Evolutionary conservation across 352 stramenopile genomes (phyloP), one percentile per base, ranked within the genome.

Genomic region (Pythium periplocum): DNA sequence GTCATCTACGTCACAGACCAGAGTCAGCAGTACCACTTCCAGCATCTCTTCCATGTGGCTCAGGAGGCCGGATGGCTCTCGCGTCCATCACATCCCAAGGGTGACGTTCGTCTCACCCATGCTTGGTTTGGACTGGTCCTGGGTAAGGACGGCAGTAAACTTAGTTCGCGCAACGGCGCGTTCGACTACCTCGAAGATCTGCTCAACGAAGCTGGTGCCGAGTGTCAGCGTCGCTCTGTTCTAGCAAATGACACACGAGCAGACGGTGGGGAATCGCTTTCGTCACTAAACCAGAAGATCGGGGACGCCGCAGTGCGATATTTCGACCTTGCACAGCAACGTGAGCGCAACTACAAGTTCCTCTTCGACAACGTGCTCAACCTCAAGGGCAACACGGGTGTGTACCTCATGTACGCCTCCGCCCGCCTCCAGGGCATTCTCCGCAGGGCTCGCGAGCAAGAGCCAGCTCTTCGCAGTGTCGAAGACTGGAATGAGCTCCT

Each of bases 311-410:
- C 83, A 6, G 81, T 91, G 53, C 79, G 79, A 8, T 94, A 92
- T 57, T 94, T 91, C 53, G 84, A 94, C 48, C 59, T 94, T 30
- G 77, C 81, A 12, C 84, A 94, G 55, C 82, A 92, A 49, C 84
- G 79, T 36, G 80, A 90, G 53, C 71, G 79, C 51, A 90, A 89
- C 61, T 91, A 94, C 75, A 92, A 91, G 65, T 92, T 92, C 51
- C 64, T 84, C 10, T 91, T 90, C 48, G 80, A 87, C 63, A 78
- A 86, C 33, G 79, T 92, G 53, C 71, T 92, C 8, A 83, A 83
- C 45, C 62, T 90, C 38, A 90, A 88, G 61, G 84, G 81, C 51
- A 92, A 92, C 66, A 91, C 84, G 10, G 84, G 79, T 26, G 81
- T 90, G 45, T 94, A 91, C 54, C 69, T 93, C 47, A 70, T 94